phyloP scores from a whole-genome alignment of 2,329 filamentous ascomycete species.

The Trichophyton schoenleinii region DNA sequence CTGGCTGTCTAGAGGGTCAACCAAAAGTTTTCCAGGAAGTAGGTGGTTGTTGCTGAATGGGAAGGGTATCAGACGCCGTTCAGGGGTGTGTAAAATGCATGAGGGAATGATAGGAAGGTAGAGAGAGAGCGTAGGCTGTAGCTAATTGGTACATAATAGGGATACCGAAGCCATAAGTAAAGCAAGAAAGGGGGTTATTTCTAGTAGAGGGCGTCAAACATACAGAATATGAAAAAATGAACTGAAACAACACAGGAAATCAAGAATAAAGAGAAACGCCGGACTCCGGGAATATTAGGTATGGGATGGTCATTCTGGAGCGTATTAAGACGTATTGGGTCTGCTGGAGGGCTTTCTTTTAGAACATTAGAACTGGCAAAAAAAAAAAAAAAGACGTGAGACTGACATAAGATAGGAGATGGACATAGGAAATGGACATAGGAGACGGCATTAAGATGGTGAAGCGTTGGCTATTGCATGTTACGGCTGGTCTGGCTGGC shows the following conservation, averaged over 20 bases:
- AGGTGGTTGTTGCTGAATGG: background rate
- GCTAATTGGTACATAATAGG: background rate
- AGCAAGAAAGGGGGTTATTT: background rate
- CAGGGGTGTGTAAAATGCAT: background rate
- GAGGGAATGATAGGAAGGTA: background rate
- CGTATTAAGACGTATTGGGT: background rate
- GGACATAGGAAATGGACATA: background rate
- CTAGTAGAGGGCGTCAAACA: background rate
- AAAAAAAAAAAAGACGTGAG: background rate
- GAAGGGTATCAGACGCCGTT: background rate
- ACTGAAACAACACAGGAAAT: background rate
- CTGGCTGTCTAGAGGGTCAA: background rate
- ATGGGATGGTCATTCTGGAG: background rate
- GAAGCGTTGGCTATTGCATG: conserved; percentile 12
- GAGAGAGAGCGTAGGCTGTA: background rate
- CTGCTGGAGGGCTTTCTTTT: background rate
- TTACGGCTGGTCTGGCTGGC: conserved; percentile 46
- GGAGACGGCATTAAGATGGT: background rate
- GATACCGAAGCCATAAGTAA: background rate
- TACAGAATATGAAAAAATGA: background rate
- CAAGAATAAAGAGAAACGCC: background rate
- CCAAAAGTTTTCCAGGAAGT: background rate
- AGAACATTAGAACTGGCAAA: background rate
- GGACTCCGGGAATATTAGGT: background rate
- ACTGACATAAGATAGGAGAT: background rate